A percentile compares a stretch with the other conserved stretches of the same genome.
Evolutionary conservation across 2,329 filamentous ascomycete genomes (phyloP).

Genomic region (Colletotrichum sp.): DNA sequence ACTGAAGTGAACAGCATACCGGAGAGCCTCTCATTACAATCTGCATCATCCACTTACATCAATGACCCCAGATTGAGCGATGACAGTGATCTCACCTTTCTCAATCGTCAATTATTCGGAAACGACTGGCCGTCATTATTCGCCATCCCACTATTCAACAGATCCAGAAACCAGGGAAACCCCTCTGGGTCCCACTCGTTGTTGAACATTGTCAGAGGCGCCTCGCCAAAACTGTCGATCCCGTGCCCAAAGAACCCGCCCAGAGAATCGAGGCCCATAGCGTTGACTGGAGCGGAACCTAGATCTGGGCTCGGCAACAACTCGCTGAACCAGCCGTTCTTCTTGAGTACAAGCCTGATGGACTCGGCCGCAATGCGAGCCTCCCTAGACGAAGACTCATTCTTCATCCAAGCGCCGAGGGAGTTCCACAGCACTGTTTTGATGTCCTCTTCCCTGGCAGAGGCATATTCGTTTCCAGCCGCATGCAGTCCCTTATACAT

Average conservation of each 20-base stretch:
- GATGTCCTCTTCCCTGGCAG: background rate
- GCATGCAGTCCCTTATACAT: background rate
- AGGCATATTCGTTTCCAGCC: background rate
- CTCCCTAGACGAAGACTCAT: background rate
- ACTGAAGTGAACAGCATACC: too few relatives aligned
- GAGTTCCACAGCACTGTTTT: background rate
- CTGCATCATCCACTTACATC: too few relatives aligned
- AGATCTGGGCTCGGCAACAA: background rate
- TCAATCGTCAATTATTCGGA: too few relatives aligned
- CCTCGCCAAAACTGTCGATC: background rate
- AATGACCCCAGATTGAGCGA: too few relatives aligned
- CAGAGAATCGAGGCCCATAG: background rate
- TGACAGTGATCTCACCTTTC: too few relatives aligned
- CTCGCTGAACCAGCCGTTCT: background rate
- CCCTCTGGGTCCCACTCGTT: background rate
- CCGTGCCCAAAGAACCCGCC: background rate
- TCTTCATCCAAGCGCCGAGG: background rate
- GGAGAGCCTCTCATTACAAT: too few relatives aligned
- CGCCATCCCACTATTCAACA: background rate
- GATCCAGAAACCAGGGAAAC: background rate
- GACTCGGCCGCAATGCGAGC: background rate
- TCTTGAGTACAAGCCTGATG: background rate
- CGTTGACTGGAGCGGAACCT: background rate
- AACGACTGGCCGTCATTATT: too few relatives aligned
- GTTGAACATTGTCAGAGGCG: background rate